Percentiles rank a stretch among this genome's conserved stretches.
phyloP scores from a whole-genome alignment of 768 basidiomycete species.

The Trametes coccinea region DNA sequence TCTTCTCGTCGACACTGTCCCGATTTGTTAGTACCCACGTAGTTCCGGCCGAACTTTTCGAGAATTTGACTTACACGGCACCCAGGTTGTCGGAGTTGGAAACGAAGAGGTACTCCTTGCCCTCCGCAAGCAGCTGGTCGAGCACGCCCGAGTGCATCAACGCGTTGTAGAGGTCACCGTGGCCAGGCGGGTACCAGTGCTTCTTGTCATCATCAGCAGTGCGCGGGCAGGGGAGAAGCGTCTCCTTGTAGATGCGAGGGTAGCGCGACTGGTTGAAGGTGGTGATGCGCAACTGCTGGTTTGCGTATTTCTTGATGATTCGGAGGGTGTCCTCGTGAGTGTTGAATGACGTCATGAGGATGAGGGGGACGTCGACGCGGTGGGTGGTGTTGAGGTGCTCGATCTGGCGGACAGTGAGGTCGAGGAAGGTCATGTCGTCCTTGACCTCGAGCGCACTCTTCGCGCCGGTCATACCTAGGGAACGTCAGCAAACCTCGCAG shows the following conservation, averaged over 20 bases:
- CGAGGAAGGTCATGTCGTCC: slow-evolving; percentile 97
- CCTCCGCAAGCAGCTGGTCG: slow-evolving; percentile 84
- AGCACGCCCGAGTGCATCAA: slow-evolving; percentile 88
- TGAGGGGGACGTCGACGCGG: slow-evolving; percentile 90
- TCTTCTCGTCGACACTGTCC: slow-evolving; percentile 42
- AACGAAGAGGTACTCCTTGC: slow-evolving; percentile 96
- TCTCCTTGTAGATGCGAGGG: slow-evolving; percentile 90
- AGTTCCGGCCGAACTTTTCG: background rate
- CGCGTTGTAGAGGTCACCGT: slow-evolving; percentile 95
- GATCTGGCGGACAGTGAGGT: slow-evolving; percentile 91
- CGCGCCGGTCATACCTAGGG: slow-evolving; percentile 76
- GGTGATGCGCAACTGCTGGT: slow-evolving; percentile 91
- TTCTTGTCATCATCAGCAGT: slow-evolving; percentile 81
- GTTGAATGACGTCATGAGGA: slow-evolving; percentile 99
- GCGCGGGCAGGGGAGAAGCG: slow-evolving; percentile 80
- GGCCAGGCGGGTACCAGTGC: slow-evolving; percentile 96
- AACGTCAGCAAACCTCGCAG: background rate
- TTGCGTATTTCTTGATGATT: slow-evolving; percentile 95
- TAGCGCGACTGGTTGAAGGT: slow-evolving; percentile 94
- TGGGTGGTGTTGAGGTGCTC: slow-evolving; percentile 89
- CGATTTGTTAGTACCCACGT: background rate
- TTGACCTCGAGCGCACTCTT: slow-evolving; percentile 96
- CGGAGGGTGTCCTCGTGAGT: slow-evolving; percentile 95
- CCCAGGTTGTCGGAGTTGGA: slow-evolving; percentile 98
- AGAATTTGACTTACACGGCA: slow-evolving; percentile 61